Evolutionary conservation across 1,284 basidiomycete species (phyloP), one percentile per base, ranked within the genome.

Genomic region (Leccinum huronense): DNA sequence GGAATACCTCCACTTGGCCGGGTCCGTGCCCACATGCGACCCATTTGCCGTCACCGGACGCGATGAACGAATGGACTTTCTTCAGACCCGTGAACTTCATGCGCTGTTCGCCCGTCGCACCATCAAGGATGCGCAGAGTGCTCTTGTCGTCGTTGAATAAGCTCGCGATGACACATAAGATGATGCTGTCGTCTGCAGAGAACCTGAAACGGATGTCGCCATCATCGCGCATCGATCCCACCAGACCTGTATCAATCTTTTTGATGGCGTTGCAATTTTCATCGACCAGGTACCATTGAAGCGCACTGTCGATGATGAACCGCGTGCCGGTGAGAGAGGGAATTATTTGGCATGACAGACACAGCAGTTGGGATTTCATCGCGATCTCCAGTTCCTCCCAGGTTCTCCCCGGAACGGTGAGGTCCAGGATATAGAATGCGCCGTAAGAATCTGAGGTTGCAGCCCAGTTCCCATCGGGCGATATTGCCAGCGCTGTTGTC

Each of bases 401-500:
- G 14, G 61, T 58, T 11, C 0, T 30, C 16, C 33, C 16, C 7
- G 31, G 36, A 3, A 58, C 19, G 8, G 55, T 55, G n/a, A 71
- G 60, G 51, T 73, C 66, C 3, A 59, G 8, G 9, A 71, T 65
- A 19, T 68, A 16, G 13, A 71, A 36, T 5, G 58, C 65, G 8
- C 68, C 70, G 14, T 23, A 40, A n/a, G 30, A 2, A 10, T 61
- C 38, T 5, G 57, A 58, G 1, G 53, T 33, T 45, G 63, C 71
- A 27, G 65, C 61, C 68, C 68, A 68, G 31, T 45, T 63, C 1
- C 70, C 70, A 19, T 71, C 70, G 0, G 66, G 56, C 2, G 71
- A 71, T 11, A 72, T 48, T 0, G 70, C 63, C 19, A 65, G 31
- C 0, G 14, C 31, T 30, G 38, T 61, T 5, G 5, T 11, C 51